A percentile compares a stretch with the other conserved stretches of the same genome.
phyloP scores from a whole-genome alignment of 176 grass and related monocot species.

The Ensete glaucum region DNA sequence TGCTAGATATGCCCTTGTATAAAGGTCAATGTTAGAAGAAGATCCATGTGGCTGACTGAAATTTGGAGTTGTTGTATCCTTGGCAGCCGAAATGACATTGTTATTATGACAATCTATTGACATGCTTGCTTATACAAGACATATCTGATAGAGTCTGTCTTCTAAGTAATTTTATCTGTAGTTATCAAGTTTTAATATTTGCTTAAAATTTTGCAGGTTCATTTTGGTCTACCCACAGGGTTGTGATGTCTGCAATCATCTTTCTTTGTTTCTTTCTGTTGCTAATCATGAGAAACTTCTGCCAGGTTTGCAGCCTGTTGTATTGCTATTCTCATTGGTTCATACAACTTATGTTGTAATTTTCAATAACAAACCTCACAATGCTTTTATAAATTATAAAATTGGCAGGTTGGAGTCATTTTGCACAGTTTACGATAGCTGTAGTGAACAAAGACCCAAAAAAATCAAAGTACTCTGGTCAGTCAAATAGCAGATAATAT shows the following conservation, averaged over 20 bases:
- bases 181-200: neutral
- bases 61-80: neutral
- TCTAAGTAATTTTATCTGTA: neutral
- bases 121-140: neutral
- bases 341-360: conserved; percentile 12
- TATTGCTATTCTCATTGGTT: conserved; percentile 12
- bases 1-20: no score
- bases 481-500: conserved; percentile 28
- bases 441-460: conserved; percentile 98
- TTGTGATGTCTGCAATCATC: conserved; percentile 92
- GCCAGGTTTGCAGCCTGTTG: conserved; percentile 52
- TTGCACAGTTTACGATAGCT: conserved; percentile 96
- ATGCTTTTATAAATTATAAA: conserved; percentile 21
- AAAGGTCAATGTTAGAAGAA: no score
- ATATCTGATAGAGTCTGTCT: no score
- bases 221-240: conserved; percentile 99
- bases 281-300: conserved; percentile 94
- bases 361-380: conserved; percentile 11
- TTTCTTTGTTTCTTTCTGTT: conserved; percentile 99
- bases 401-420: conserved; percentile 92
- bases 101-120: neutral
- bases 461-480: conserved; percentile 99
- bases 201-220: conserved; percentile 51
- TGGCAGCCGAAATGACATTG: neutral
- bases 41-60: no score